phyloP scores from a whole-genome alignment of 495 filamentous ascomycete genomes.

The Apiosordaria backusii region DNA sequence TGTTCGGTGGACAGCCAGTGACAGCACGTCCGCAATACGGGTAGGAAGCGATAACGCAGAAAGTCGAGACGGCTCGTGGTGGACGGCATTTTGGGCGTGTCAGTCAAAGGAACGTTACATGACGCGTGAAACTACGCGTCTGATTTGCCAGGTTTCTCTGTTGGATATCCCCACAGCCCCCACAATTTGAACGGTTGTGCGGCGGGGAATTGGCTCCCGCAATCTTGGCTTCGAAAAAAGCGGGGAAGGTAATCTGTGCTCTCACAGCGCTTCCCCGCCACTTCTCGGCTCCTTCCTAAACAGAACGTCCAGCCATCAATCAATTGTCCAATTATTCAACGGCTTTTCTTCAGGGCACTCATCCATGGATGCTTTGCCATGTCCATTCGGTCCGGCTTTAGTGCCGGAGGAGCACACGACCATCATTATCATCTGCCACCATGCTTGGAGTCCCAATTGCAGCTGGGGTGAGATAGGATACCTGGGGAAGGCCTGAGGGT shows the following conservation, averaged over 20 bases:
- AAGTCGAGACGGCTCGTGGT: background rate
- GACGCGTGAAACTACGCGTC: constrained; percentile 1
- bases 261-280: background rate
- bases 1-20: background rate
- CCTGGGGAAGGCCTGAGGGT: background rate
- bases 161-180: background rate
- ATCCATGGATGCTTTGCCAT: background rate
- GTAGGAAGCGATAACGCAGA: background rate
- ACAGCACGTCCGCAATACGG: background rate
- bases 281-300: constrained; percentile 11
- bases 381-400: background rate
- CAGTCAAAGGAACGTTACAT: constrained; percentile 21
- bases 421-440: background rate
- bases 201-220: constrained; percentile 6
- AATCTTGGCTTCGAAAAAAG: constrained; percentile 3
- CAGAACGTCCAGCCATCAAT: constrained; percentile 1
- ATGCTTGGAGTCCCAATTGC: too few relatives aligned
- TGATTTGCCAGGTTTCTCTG: background rate
- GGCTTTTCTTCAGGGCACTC: background rate
- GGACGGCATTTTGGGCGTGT: background rate
- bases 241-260: background rate
- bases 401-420: background rate
- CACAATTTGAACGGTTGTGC: constrained; percentile 3
- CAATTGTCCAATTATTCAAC: background rate
- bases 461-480: too few relatives aligned